phyloP scores from a whole-genome alignment of 129 eudicot genomes.

The Arctium lappa region DNA sequence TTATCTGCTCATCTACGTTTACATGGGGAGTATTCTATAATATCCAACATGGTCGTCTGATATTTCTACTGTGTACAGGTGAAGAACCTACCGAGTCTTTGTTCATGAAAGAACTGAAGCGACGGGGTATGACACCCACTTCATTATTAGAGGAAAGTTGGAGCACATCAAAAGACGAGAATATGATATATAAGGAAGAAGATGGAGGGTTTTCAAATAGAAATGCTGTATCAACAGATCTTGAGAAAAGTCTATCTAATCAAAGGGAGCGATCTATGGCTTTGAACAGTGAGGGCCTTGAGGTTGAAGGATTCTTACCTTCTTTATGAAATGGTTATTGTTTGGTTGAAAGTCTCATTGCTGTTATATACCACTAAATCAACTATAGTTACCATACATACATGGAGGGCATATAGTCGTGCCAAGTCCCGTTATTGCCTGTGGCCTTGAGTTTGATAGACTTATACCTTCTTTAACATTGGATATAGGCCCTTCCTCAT shows the following conservation, averaged over 20 bases:
- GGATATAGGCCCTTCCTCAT: background rate
- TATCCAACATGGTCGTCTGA: background rate
- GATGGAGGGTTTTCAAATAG: constrained; percentile 64
- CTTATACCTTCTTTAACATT: background rate
- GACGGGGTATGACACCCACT: constrained; percentile 86
- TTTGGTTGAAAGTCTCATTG: background rate
- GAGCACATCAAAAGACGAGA: constrained; percentile 46
- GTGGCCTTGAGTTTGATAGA: background rate
- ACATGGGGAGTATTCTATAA: background rate
- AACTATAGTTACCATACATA: background rate
- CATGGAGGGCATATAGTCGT: background rate
- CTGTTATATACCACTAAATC: background rate
- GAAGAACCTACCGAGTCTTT: constrained; percentile 93
- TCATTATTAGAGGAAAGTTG: constrained; percentile 82
- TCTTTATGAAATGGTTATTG: background rate
- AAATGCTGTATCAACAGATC: constrained; percentile 60
- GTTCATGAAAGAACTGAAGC: constrained; percentile 86
- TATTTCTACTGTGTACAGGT: constrained; percentile 40
- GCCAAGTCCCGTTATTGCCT: background rate
- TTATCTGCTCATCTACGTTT: background rate
- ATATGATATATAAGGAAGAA: constrained; percentile 54
- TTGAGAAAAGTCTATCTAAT: constrained; percentile 53
- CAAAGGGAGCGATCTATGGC: constrained; percentile 88
- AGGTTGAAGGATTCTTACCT: constrained; percentile 43
- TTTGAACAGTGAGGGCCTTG: constrained; percentile 96